Percentiles rank a stretch among this genome's conserved stretches.
phyloP scores from a whole-genome alignment of 2,329 filamentous ascomycete genomes.

The Stagonosporopsis chrysanthemi region DNA sequence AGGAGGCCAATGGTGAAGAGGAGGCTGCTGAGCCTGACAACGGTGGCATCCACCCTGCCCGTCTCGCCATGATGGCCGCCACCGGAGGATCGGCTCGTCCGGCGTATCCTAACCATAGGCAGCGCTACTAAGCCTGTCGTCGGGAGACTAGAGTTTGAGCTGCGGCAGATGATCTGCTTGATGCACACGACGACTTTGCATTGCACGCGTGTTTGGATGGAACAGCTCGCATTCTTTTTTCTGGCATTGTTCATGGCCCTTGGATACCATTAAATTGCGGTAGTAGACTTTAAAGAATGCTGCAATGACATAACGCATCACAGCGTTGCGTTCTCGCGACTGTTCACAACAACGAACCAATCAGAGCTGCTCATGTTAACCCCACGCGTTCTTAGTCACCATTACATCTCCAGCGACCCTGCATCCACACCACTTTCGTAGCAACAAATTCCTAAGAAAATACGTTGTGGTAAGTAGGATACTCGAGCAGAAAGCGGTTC shows the following conservation, averaged over 20 bases:
- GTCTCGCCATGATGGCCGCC: conserved; percentile 47
- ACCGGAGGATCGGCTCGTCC: conserved; percentile 23
- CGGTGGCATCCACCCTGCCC: conserved; percentile 48
- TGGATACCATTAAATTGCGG: conserved; percentile 4
- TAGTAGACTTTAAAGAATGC: neutral
- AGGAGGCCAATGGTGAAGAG: conserved; percentile 19
- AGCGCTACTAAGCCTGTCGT: conserved; percentile 27
- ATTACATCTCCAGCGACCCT: conserved; percentile 12
- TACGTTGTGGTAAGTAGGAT: neutral
- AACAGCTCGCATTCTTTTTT: neutral
- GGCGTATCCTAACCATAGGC: conserved; percentile 24
- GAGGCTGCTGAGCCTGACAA: conserved; percentile 33
- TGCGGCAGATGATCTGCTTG: neutral
- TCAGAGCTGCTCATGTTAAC: conserved; percentile 1
- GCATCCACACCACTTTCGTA: neutral
- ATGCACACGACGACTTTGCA: neutral
- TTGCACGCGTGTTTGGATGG: conserved; percentile 5
- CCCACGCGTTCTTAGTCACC: conserved; percentile 18
- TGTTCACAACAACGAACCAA: conserved; percentile 2
- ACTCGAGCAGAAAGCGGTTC: neutral
- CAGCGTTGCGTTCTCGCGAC: neutral
- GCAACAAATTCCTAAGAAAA: neutral
- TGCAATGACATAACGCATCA: conserved; percentile 12
- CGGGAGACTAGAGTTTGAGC: neutral
- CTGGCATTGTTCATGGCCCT: neutral